Evolutionary conservation across 768 basidiomycete species (phyloP).

Genomic region (Termitomyces sp.): DNA sequence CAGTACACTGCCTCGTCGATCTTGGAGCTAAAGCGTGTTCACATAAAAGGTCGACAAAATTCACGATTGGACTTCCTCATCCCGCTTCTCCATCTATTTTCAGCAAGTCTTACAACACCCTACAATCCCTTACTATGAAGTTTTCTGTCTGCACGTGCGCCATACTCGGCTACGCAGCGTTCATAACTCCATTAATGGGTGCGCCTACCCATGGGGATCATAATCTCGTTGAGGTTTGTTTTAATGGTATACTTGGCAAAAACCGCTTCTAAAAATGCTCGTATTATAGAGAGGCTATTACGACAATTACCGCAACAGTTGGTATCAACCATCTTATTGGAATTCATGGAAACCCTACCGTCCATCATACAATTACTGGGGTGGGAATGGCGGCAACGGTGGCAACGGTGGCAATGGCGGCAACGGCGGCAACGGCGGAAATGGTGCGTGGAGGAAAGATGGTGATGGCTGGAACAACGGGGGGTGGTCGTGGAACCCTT

Average conservation of each 20-base stretch:
- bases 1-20: no score
- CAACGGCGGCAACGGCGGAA: not conserved
- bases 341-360: not conserved
- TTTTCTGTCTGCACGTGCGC: not conserved
- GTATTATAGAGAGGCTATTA: not conserved
- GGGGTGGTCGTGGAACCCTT: not conserved
- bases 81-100: no score
- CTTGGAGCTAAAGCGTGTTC: no score
- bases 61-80: no score
- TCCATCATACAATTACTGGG: not conserved
- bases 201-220: not conserved
- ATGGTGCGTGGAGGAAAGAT: not conserved
- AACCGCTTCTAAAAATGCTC: no score
- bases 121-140: not conserved
- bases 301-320: not conserved
- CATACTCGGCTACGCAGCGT: not conserved
- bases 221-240: not conserved
- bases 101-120: not conserved
- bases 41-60: no score
- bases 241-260: not conserved
- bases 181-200: not conserved
- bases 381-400: not conserved
- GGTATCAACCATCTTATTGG: not conserved
- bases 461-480: not conserved
- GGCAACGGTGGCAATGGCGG: not conserved